Base-by-base conservation (phyloP, 1,139 yeast genomes). In the Hyphopichia fennica region DNA sequence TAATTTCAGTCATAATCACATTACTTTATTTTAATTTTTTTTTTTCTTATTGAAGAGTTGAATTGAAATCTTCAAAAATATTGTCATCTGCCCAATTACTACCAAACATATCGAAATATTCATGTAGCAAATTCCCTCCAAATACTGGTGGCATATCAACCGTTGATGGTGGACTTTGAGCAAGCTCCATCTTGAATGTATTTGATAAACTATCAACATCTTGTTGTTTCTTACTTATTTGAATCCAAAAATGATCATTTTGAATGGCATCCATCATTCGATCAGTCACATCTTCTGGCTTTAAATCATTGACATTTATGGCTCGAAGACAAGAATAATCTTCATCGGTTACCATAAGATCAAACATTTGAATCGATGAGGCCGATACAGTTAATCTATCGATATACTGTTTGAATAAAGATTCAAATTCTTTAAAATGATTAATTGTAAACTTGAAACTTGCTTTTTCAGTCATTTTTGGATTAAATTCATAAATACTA, bases 171-270 rank as follows among this genome's bases (percentile, higher is more conserved):
- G 27, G 17, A 36, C 13, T 29, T n/a, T 36, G 38, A 15, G 28
- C 38, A 9, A 36, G 31, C 15, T 36, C 38, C 11, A 7, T 11
- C 19, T 36, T 36, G 18, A 36, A 36, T 9, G 27, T 7, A 20
- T 20, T 27, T 16, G 38, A 36, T 15, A 36, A 25, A 3, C 34
- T 18, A 27, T 36, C 38, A 18, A 27, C 5, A 3, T 36, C 38
- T 14, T 27, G 38, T 18, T 29, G 33, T 4, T 14, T 27, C 14
- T 19, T 27, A 25, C 33, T 27, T 9, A 36, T 27, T 10, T 36
- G 38, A 15, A 36, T 14, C 38, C 38, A 36, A 15, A 36, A 36
- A 29, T 29, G 33, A 36, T 36, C 38, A 36, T 16, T 36, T 19
- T 36, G 38, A 10, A 35, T 25, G 5, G 31, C 4, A 14, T 35